A percentile compares a stretch with the other conserved stretches of the same genome.
These are phyloP conservation scores for Penicillium argentinense DNA, from an alignment of 495 filamentous ascomycete species.

Conservation along the genomic window DNA sequence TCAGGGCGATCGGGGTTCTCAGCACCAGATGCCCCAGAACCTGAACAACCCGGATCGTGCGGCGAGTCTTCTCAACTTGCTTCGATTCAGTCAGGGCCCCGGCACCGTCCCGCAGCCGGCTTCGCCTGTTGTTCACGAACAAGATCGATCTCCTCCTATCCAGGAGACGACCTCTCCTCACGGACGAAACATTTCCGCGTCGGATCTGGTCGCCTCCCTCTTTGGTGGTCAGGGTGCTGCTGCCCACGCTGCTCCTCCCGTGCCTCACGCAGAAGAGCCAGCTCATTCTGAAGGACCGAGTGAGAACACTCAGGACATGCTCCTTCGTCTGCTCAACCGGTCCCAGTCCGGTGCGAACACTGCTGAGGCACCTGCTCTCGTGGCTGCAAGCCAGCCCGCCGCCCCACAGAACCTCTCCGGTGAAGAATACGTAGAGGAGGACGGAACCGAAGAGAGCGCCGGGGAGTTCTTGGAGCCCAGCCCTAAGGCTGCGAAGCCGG, in stretches of 20 bases:
- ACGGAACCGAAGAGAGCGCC: conserved; percentile 16
- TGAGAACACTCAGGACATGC: conserved; percentile 62
- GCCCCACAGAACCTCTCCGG: too few relatives aligned
- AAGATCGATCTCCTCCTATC: conserved; percentile 35
- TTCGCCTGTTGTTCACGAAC: conserved; percentile 27
- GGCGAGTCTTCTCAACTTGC: conserved; percentile 75
- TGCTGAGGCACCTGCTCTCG: conserved; percentile 16
- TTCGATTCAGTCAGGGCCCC: conserved; percentile 72
- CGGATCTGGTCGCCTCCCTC: conserved; percentile 64
- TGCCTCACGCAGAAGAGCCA: conserved; percentile 14
- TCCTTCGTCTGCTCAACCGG: conserved; percentile 64
- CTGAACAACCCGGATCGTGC: conserved; percentile 57
- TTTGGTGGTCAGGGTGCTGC: conserved; percentile 42
- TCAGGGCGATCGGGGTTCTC: conserved; percentile 34
- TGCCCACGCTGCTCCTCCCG: conserved; percentile 23
- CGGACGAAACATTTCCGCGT: conserved; percentile 57
- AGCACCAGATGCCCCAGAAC: conserved; percentile 19
- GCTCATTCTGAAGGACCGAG: conserved; percentile 32
- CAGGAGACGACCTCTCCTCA: conserved; percentile 43
- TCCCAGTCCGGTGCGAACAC: conserved; percentile 43
- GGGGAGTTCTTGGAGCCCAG: conserved; percentile 18
- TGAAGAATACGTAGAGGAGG: too few relatives aligned
- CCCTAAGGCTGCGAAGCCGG: conserved; percentile 30
- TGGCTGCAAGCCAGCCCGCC: conserved; percentile 6
- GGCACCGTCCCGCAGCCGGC: conserved; percentile 31